Evolutionary conservation across 345 rosid species (phyloP).

Genomic region (Aquilaria malaccensis): DNA sequence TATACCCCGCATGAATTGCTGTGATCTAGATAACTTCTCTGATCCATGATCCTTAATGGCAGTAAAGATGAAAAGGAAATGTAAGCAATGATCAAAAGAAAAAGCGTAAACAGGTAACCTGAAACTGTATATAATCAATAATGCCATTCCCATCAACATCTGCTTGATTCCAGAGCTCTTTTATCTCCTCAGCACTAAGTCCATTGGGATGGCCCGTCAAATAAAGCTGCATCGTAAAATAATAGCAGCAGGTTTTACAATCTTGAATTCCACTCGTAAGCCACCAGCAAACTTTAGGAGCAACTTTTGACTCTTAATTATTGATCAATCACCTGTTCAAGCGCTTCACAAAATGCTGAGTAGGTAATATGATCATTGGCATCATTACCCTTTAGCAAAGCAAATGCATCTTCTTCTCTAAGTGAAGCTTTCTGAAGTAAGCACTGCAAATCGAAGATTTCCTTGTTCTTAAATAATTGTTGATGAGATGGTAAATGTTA

Average conservation of each 20-base stretch:
- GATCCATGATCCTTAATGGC: too few relatives aligned
- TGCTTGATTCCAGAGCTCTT: slow-evolving; percentile 78
- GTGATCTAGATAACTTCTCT: too few relatives aligned
- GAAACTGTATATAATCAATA: slow-evolving; percentile 75
- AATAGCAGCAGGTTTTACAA: background rate
- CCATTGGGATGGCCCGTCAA: slow-evolving; percentile 69
- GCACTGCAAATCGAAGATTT: slow-evolving; percentile 39
- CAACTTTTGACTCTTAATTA: too few relatives aligned
- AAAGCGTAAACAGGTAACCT: slow-evolving; percentile 32
- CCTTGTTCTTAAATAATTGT: slow-evolving; percentile 17
- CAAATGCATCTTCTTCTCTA: slow-evolving; percentile 73
- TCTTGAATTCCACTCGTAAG: background rate
- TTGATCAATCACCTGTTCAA: slow-evolving; percentile 48
- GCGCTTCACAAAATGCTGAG: slow-evolving; percentile 71
- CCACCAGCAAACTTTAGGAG: slow-evolving; percentile 3
- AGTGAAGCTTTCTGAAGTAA: slow-evolving; percentile 55
- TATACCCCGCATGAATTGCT: too few relatives aligned
- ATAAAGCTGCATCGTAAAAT: slow-evolving; percentile 45
- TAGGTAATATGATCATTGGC: slow-evolving; percentile 54
- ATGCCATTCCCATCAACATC: slow-evolving; percentile 70
- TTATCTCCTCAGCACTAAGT: slow-evolving; percentile 62
- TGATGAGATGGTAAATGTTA: background rate
- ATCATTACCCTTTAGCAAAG: slow-evolving; percentile 56
- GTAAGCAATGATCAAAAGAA: too few relatives aligned
- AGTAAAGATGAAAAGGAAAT: too few relatives aligned